These are phyloP conservation scores for Candida odintsovae DNA, from an alignment of 805 yeast species.

Conservation along the genomic window DNA sequence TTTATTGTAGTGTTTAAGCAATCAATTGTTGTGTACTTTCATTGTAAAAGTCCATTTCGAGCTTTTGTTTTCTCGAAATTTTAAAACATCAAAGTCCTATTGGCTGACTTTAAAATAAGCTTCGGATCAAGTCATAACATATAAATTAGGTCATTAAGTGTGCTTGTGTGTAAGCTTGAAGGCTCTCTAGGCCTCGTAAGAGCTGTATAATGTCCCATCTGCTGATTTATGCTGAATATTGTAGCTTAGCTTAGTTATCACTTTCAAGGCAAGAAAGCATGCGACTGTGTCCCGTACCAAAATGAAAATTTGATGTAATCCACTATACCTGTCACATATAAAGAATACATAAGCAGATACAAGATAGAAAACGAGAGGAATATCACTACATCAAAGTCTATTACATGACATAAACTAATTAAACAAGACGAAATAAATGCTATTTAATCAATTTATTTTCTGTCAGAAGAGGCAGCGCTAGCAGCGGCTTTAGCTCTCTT, in stretches of 20 bases:
- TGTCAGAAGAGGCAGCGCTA: constrained; percentile 3
- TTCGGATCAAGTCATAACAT: background rate
- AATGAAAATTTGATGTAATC: too few species aligned
- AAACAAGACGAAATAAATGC: background rate
- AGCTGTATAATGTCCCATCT: too few species aligned
- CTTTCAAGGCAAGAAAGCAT: background rate
- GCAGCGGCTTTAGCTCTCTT: constrained; percentile 20
- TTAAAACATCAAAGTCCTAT: constrained; percentile 2
- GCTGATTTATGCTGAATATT: too few species aligned
- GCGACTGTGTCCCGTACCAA: background rate
- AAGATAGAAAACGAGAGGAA: too few species aligned
- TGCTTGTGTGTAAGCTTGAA: too few species aligned
- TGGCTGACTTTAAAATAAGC: background rate
- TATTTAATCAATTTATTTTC: background rate
- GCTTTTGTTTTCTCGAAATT: background rate
- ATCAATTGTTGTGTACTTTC: background rate
- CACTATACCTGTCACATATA: too few species aligned
- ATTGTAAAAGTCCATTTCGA: background rate
- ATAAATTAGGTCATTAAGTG: too few species aligned
- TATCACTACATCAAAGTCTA: background rate
- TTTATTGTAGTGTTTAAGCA: background rate
- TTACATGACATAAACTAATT: background rate
- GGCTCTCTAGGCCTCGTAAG: too few species aligned
- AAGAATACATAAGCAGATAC: too few species aligned
- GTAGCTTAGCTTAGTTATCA: background rate